Conservation (phyloP, 1,284 basidiomycete genomes). For the Coniophora puteana region DNA sequence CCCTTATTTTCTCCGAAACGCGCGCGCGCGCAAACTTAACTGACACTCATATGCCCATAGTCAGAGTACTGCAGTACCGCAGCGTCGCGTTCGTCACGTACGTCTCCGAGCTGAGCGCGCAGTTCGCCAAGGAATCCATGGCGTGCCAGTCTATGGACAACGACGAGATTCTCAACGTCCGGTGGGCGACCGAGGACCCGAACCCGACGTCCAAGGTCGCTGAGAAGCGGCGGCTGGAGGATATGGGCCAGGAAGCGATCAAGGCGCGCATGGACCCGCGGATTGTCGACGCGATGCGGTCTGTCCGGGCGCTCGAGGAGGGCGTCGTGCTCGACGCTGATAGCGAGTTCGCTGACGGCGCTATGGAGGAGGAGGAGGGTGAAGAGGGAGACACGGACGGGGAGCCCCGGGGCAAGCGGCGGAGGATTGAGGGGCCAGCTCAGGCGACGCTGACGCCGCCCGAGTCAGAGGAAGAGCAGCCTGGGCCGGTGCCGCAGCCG, state of each 20-base stretch:
- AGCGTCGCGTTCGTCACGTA: conserved; percentile 98
- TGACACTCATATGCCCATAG: conserved; percentile 45
- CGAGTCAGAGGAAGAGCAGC: conserved; percentile 9
- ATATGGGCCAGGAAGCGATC: conserved; percentile 83
- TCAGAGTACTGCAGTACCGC: conserved; percentile 90
- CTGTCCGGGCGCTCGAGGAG: conserved; percentile 84
- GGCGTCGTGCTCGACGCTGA: conserved; percentile 55
- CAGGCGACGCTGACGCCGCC: conserved; percentile 9
- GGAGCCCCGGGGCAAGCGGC: conserved; percentile 36
- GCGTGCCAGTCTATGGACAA: conserved; percentile 97
- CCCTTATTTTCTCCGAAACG: too few species aligned
- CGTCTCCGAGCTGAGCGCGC: conserved; percentile 80
- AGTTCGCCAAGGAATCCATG: conserved; percentile 99
- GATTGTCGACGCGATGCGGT: conserved; percentile 83
- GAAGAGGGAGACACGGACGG: conserved; percentile 27
- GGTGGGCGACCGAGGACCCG: conserved; percentile 97
- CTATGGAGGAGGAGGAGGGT: conserved; percentile 30
- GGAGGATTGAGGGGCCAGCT: conserved; percentile 27
- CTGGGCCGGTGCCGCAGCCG: conserved; percentile 28
- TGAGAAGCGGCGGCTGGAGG: conserved; percentile 79
- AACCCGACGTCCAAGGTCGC: conserved; percentile 85
- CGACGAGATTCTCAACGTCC: conserved; percentile 96
- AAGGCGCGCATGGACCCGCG: conserved; percentile 78
- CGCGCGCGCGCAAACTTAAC: too few species aligned
- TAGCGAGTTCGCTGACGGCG: conserved; percentile 25